These are phyloP conservation scores for Solanum sejunctum DNA, from an alignment of 257 asterid species.

Conservation along the genomic window DNA sequence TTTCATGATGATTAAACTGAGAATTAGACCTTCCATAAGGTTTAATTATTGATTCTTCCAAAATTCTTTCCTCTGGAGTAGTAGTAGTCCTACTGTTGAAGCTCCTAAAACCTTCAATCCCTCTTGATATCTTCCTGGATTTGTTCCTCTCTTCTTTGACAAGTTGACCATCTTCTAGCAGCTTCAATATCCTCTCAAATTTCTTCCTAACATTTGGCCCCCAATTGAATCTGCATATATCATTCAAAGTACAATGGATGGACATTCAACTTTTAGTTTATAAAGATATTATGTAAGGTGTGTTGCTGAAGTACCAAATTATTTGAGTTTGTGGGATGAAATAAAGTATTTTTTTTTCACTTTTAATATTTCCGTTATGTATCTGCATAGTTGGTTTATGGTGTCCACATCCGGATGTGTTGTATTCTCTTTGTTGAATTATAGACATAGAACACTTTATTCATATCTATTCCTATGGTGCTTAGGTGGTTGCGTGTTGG, in stretches of 20 bases:
- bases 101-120: slow-evolving; percentile 84
- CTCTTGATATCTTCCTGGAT: slow-evolving; percentile 60
- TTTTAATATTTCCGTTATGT: no score
- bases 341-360: background rate
- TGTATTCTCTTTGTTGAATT: no score
- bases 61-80: slow-evolving; percentile 14
- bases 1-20: slow-evolving; percentile 29
- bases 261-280: background rate
- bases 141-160: slow-evolving; percentile 65
- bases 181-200: slow-evolving; percentile 51
- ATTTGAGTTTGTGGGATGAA: no score
- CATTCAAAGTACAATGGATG: background rate
- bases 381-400: no score
- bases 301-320: no score
- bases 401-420: no score
- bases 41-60: slow-evolving; percentile 17
- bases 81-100: slow-evolving; percentile 22
- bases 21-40: slow-evolving; percentile 44
- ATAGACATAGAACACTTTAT: no score
- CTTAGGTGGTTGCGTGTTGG: no score
- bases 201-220: slow-evolving; percentile 63
- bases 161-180: slow-evolving; percentile 50
- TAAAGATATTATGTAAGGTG: background rate
- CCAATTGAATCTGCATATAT: slow-evolving; percentile 56
- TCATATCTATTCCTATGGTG: no score